Conservation (phyloP, 1,284 basidiomycete species). For the Phylloboletellus chloephorus region DNA sequence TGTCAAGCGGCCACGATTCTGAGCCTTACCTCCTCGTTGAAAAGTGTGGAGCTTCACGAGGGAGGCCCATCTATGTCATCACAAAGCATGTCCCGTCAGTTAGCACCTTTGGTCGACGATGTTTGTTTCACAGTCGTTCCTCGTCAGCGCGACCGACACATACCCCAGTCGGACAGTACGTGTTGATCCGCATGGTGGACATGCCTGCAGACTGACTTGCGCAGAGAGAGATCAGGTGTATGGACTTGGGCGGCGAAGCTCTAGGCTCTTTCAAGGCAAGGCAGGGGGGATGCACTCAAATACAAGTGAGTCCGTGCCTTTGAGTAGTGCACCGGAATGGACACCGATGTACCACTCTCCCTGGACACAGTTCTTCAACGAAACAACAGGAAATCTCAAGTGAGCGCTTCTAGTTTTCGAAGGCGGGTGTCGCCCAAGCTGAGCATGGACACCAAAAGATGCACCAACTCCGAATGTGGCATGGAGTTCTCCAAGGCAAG, state of each 20-base stretch:
- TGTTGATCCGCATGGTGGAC: constrained; percentile 3
- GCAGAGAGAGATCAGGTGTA: constrained; percentile 40
- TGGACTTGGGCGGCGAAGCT: constrained; percentile 39
- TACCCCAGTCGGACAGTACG: constrained; percentile 34
- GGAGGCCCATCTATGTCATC: constrained; percentile 41
- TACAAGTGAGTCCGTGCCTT: constrained; percentile 31
- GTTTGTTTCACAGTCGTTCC: constrained; percentile 11
- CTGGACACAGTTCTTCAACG: constrained; percentile 37
- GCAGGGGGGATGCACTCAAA: constrained; percentile 40
- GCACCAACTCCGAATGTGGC: constrained; percentile 35
- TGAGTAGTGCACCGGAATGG: neutral
- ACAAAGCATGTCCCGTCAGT: constrained; percentile 41
- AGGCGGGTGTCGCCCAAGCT: constrained; percentile 7
- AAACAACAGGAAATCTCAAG: constrained; percentile 35
- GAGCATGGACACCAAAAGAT: constrained; percentile 25
- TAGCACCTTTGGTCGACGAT: constrained; percentile 3
- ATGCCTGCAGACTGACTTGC: constrained; percentile 12
- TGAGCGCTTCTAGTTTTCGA: constrained; percentile 22
- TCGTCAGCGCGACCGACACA: constrained; percentile 26
- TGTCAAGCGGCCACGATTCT: constrained; percentile 27
- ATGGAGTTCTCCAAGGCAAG: constrained; percentile 38
- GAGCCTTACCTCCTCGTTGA: constrained; percentile 39
- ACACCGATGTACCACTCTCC: constrained; percentile 10
- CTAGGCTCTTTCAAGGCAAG: constrained; percentile 39
- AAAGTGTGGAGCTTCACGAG: constrained; percentile 38